Percentiles rank a stretch among this genome's conserved stretches.
phyloP scores from a whole-genome alignment of 768 basidiomycete species.

The Gymnopilus junonius region DNA sequence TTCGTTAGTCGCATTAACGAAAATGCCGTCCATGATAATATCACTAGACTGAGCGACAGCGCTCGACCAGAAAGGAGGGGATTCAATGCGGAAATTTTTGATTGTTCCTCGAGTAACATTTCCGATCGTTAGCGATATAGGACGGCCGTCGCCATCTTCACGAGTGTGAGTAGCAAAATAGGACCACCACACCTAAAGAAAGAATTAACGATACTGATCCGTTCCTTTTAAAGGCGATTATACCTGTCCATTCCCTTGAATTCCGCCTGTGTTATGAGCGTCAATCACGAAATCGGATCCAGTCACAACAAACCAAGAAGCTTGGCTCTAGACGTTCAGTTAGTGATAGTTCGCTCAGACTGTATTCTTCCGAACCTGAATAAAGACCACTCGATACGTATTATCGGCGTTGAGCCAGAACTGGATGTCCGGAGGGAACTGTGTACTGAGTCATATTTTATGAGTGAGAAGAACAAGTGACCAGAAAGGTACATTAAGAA shows the following conservation, averaged over 20 bases:
- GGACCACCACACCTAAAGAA: constrained; percentile 55
- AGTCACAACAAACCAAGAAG: constrained; percentile 67
- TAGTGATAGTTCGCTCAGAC: neutral
- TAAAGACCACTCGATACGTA: constrained; percentile 65
- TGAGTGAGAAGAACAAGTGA: neutral
- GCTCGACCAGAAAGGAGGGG: constrained; percentile 67
- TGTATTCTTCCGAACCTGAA: constrained; percentile 42
- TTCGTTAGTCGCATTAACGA: constrained; percentile 58
- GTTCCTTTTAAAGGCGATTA: neutral
- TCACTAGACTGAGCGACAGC: constrained; percentile 53
- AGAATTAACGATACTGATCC: neutral
- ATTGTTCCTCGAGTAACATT: constrained; percentile 47
- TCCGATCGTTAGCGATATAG: constrained; percentile 56
- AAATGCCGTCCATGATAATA: constrained; percentile 60
- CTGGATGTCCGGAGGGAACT: constrained; percentile 59
- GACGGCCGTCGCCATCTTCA: constrained; percentile 60
- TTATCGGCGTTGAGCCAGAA: constrained; percentile 59
- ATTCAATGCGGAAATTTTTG: constrained; percentile 52
- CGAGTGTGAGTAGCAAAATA: constrained; percentile 51
- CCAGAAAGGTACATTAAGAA: constrained; percentile 39
- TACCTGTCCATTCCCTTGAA: constrained; percentile 63
- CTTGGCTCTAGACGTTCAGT: constrained; percentile 47
- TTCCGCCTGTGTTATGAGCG: constrained; percentile 58
- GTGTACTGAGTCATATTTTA: constrained; percentile 35
- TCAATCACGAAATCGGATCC: constrained; percentile 59